Conservation (phyloP, 2,329 filamentous ascomycete species). For the Eutypa lata region DNA sequence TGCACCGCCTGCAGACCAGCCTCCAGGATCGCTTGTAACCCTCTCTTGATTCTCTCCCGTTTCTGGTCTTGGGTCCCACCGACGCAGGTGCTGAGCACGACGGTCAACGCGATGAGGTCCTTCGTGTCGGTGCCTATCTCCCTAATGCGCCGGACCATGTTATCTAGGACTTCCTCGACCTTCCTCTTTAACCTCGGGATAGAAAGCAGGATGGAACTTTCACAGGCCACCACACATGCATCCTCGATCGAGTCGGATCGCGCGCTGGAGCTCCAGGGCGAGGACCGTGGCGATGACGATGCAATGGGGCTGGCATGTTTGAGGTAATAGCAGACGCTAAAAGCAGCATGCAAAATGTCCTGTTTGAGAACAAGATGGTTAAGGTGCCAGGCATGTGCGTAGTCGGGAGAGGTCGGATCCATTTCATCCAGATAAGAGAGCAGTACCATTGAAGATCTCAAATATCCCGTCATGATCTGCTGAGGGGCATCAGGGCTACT, state of each 20-base stretch:
- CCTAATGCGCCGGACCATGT: conserved; percentile 38
- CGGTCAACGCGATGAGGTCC: conserved; percentile 46
- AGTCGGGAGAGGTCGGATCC: conserved; percentile 44
- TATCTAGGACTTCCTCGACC: conserved; percentile 46
- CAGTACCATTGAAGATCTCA: conserved; percentile 54
- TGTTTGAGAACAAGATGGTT: conserved; percentile 51
- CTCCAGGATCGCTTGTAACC: conserved; percentile 41
- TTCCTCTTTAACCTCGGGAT: conserved; percentile 19
- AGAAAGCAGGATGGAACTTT: conserved; percentile 25
- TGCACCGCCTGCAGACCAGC: conserved; percentile 42
- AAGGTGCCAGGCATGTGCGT: conserved; percentile 47
- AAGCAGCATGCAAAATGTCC: conserved; percentile 53
- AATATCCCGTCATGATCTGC: conserved; percentile 50
- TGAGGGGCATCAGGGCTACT: conserved; percentile 47
- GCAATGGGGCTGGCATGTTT: conserved; percentile 24
- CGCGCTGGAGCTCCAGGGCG: conserved; percentile 9
- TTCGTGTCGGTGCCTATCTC: conserved; percentile 48
- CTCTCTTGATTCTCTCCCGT: conserved; percentile 38
- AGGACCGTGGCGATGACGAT: conserved; percentile 10
- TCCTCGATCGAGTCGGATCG: conserved; percentile 19
- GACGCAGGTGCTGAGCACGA: conserved; percentile 45
- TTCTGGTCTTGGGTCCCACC: conserved; percentile 36
- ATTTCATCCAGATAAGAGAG: conserved; percentile 53
- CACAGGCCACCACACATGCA: conserved; percentile 22
- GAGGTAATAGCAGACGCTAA: conserved; percentile 56